Percentiles rank a stretch among this genome's conserved stretches.
Conservation (phyloP, 2,329 filamentous ascomycete genomes). For the Aspergillus terreus region DNA sequence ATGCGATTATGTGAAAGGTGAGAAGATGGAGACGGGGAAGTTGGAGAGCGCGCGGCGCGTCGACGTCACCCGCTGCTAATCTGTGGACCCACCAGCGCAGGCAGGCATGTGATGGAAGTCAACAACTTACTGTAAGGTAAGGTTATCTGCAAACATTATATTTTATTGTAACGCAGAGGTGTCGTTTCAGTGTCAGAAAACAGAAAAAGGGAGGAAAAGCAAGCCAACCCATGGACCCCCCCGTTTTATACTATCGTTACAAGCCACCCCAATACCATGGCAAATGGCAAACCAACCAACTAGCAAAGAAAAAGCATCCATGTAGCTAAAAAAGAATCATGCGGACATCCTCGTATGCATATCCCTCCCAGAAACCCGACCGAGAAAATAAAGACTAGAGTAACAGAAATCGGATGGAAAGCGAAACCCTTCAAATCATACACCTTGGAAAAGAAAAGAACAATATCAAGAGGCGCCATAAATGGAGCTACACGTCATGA, state of each 20-base stretch:
- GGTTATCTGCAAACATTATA: not conserved
- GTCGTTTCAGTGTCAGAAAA: conserved; percentile 9
- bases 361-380: conserved; percentile 24
- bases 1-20: not conserved
- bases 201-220: not conserved
- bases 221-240: conserved; percentile 12
- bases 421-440: conserved; percentile 18
- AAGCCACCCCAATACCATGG: conserved; percentile 22
- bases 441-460: conserved; percentile 8
- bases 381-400: conserved; percentile 16
- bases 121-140: no score
- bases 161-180: not conserved
- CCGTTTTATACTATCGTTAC: conserved; percentile 39
- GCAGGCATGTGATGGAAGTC: no score
- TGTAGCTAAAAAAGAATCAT: conserved; percentile 18
- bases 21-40: not conserved
- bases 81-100: no score
- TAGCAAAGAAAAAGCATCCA: conserved; percentile 19
- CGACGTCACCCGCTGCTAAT: conserved; percentile 12
- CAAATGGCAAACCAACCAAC: conserved; percentile 14
- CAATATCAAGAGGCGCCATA: conserved; percentile 10
- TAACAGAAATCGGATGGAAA: conserved; percentile 18
- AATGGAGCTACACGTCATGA: conserved; percentile 19
- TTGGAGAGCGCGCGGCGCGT: conserved; percentile 3
- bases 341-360: conserved; percentile 23